phyloP scores from a whole-genome alignment of 2,329 filamentous ascomycete genomes.

The Tympanopsis confertula region DNA sequence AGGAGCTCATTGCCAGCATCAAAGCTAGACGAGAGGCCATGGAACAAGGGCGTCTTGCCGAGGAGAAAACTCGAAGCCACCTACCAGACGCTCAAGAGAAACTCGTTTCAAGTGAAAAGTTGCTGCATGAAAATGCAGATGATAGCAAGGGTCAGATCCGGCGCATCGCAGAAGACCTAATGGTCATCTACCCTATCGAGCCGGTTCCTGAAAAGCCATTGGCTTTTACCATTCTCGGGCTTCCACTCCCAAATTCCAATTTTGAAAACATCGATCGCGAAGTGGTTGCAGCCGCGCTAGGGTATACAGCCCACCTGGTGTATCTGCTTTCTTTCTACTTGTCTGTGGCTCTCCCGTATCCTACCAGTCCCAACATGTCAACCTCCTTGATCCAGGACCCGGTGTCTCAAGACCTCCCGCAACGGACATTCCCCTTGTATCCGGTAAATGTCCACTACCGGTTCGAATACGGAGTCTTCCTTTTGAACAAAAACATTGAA shows the following conservation, averaged over 20 bases:
- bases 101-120: constrained; percentile 23
- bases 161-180: constrained; percentile 48
- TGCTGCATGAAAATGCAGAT: constrained; percentile 29
- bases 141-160: constrained; percentile 45
- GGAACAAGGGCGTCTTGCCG: constrained; percentile 25
- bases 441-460: constrained; percentile 46
- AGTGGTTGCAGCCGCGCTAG: constrained; percentile 46
- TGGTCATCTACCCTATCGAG: constrained; percentile 49
- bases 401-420: constrained; percentile 32
- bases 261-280: constrained; percentile 42
- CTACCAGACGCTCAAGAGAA: constrained; percentile 26
- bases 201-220: constrained; percentile 42
- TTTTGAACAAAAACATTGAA: constrained; percentile 59
- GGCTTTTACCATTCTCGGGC: constrained; percentile 46
- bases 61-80: constrained; percentile 29
- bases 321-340: constrained; percentile 50
- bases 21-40: constrained; percentile 36
- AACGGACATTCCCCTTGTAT: constrained; percentile 45
- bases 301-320: constrained; percentile 47
- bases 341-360: constrained; percentile 46
- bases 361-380: constrained; percentile 40
- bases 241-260: constrained; percentile 46
- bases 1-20: constrained; percentile 38
- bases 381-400: constrained; percentile 48
- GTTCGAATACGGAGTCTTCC: constrained; percentile 58